Evolutionary conservation across 192 early-diverging fungal genomes (phyloP), one percentile per base, ranked within the genome.

Genomic region (Chytriomyces sp.): DNA sequence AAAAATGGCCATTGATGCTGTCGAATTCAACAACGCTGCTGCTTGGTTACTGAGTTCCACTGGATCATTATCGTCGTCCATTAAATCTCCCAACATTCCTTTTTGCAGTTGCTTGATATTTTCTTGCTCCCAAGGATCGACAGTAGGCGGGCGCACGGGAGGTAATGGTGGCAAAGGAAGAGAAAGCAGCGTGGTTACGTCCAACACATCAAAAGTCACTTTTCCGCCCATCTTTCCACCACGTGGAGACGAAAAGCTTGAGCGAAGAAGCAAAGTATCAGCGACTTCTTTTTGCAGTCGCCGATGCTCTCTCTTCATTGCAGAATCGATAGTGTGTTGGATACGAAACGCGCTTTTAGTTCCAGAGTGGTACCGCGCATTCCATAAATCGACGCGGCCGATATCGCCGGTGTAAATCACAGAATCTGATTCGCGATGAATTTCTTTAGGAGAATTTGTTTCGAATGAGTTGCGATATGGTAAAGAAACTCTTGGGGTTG

Each of bases 161-260:
- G 73, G 73, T 18, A 75, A 45, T 1, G 73, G 73, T 1, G 73
- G 73, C 3, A 75, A 24, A 6, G 73, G 73, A 10, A 75, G 64
- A 16, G 73, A 45, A 46, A 75, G 63, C 2, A 75, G 63, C 11
- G 64, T 66, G 47, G 73, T 75, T 7, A 53, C 64, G 35, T 75
- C 73, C 62, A 75, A 47, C 9, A 73, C 35, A 26, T 73, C 71
- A 45, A 73, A 73, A n/a, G n/a, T 73, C 16, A 73, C 71, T 47
- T 61, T 73, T 57, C 16, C 20, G 13, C 57, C 9, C n/a, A 8
- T 44, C 18, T 24, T 73, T 60, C 20, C 20, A 8, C 24, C 11
- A 7, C 20, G 13, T 75, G 7, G 71, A 35, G 35, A 20, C 16
- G 60, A 57, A 57, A 57, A 5, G 53, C 53, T 57, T 20, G 53